These are phyloP conservation scores for Dipodascus albidus DNA, from an alignment of 805 yeast genomes.

Conservation along the genomic window DNA sequence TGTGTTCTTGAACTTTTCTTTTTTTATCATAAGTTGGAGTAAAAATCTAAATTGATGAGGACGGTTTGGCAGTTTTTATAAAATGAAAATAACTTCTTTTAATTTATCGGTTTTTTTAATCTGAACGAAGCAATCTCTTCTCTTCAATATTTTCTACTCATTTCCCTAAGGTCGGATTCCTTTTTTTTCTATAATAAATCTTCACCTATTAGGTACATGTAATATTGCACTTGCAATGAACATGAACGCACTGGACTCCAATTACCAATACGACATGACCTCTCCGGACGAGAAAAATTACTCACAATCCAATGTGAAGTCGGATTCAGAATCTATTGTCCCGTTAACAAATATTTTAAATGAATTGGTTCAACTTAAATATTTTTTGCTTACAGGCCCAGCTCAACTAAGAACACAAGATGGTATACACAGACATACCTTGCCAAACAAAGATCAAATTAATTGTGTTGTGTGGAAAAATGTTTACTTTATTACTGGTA, in stretches of 20 bases:
- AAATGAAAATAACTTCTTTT: neutral
- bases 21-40: neutral
- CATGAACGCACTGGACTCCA: no score
- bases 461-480: slow-evolving; percentile 91
- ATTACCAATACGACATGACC: neutral
- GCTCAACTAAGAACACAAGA: slow-evolving; percentile 88
- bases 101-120: neutral
- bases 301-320: neutral
- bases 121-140: no score
- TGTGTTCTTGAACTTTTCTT: neutral
- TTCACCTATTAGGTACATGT: no score
- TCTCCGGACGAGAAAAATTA: neutral
- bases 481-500: slow-evolving; percentile 83
- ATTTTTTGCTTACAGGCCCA: slow-evolving; percentile 83
- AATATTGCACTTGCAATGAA: no score
- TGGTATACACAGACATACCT: slow-evolving; percentile 70
- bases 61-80: neutral
- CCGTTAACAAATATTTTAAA: neutral
- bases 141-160: neutral
- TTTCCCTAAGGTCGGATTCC: neutral
- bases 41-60: no score
- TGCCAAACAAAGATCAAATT: slow-evolving; percentile 73
- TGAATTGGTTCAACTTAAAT: neutral
- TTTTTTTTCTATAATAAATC: neutral
- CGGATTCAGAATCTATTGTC: neutral